Percentiles rank a stretch among this genome's conserved stretches.
phyloP scores from a whole-genome alignment of 768 basidiomycete species.

The Lactarius hengduanensis region DNA sequence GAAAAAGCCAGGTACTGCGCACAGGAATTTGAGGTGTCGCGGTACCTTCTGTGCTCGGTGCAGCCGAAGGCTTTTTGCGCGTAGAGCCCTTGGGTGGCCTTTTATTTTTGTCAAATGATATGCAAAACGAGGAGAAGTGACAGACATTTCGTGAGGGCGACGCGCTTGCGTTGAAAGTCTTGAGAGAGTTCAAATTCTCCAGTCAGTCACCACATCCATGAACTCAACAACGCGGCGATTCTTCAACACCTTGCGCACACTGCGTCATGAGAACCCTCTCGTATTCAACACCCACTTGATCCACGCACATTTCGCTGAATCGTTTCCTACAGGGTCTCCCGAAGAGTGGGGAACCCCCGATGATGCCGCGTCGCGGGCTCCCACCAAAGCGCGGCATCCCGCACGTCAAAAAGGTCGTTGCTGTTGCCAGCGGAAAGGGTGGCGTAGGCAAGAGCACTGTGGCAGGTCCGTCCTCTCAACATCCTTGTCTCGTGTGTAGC shows the following conservation, averaged over 20 bases:
- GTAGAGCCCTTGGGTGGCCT: slow-evolving; percentile 39
- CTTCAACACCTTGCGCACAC: slow-evolving; percentile 19
- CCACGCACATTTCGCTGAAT: slow-evolving; percentile 14
- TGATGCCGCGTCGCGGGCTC: slow-evolving; percentile 52
- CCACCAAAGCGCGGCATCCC: slow-evolving; percentile 57
- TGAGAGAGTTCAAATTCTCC: background rate
- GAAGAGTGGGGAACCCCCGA: slow-evolving; percentile 27
- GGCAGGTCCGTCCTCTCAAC: slow-evolving; percentile 55
- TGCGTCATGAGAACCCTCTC: slow-evolving; percentile 56
- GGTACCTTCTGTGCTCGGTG: slow-evolving; percentile 34
- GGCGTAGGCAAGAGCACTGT: slow-evolving; percentile 96
- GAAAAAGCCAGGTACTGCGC: background rate
- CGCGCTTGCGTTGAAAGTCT: background rate
- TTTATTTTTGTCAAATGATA: background rate
- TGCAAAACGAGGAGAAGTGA: background rate
- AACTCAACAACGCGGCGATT: slow-evolving; percentile 10
- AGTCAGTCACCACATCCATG: slow-evolving; percentile 2
- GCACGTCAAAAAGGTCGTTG: slow-evolving; percentile 76
- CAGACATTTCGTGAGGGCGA: slow-evolving; percentile 11
- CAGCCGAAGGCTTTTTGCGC: slow-evolving; percentile 33
- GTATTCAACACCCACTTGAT: slow-evolving; percentile 36
- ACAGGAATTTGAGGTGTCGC: slow-evolving; percentile 37
- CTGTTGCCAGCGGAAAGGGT: slow-evolving; percentile 91
- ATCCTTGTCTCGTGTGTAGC: background rate
- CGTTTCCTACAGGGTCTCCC: slow-evolving; percentile 34